Evolutionary conservation across 257 asterid genomes (phyloP).

Genomic region (Fraxinus excelsior): DNA sequence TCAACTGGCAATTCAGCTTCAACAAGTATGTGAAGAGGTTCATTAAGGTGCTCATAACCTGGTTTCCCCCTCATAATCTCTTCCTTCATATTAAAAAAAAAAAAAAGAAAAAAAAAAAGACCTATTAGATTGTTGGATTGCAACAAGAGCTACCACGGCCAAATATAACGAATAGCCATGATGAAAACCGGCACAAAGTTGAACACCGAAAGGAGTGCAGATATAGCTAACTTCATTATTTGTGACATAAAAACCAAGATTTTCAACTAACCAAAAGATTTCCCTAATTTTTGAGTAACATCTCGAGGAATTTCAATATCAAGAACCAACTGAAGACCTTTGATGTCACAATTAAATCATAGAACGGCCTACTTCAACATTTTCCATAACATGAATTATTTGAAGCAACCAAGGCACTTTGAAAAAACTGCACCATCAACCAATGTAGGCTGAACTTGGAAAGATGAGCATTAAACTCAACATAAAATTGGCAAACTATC

Average conservation of each 20-base stretch:
- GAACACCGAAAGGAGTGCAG: not conserved
- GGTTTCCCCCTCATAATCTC: constrained; percentile 99
- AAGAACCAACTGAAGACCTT: not conserved
- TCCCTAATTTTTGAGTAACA: not conserved
- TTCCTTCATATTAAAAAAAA: constrained; percentile 60
- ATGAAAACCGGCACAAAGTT: not conserved
- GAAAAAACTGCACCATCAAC: not conserved
- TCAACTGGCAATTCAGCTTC: constrained; percentile 97
- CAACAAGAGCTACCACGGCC: no score
- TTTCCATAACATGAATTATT: not conserved
- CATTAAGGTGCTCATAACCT: constrained; percentile 94
- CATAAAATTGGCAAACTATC: not conserved
- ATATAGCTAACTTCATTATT: not conserved
- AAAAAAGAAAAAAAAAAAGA: not conserved
- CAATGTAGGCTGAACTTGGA: not conserved
- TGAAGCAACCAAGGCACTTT: not conserved
- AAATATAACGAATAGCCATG: not conserved
- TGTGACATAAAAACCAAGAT: not conserved
- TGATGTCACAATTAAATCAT: not conserved
- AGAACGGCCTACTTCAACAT: not conserved
- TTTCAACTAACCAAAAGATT: not conserved
- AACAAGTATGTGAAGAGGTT: constrained; percentile 90
- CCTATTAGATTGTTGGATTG: constrained; percentile 14
- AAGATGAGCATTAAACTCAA: not conserved
- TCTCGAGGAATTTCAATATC: not conserved